These are phyloP conservation scores for Sphaerostilbella broomeana DNA, from an alignment of 2,329 filamentous ascomycete genomes.

Conservation along the genomic window DNA sequence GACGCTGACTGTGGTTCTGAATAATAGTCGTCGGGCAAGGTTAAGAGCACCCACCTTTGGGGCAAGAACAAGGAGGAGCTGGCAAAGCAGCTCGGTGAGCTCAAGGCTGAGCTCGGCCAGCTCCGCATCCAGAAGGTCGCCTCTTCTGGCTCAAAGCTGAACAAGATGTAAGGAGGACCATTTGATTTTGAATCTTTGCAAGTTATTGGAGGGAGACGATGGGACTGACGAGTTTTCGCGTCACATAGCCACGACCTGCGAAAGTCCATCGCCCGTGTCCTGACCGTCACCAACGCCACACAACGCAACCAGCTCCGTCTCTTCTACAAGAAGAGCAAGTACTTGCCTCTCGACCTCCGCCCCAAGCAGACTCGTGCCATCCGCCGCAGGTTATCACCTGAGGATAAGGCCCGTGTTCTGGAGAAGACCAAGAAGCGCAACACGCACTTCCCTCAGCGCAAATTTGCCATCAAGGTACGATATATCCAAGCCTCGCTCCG, in stretches of 20 bases:
- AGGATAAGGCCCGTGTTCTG: conserved; percentile 78
- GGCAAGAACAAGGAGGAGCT: conserved; percentile 99
- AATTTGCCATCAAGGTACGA: conserved; percentile 94
- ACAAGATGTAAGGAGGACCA: conserved; percentile 73
- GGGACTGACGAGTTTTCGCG: conserved; percentile 20
- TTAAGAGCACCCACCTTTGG: conserved; percentile 97
- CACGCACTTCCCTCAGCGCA: conserved; percentile 96
- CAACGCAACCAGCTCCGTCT: conserved; percentile 95
- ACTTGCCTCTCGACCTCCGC: conserved; percentile 95
- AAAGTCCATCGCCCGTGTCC: conserved; percentile 98
- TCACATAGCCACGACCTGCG: conserved; percentile 83
- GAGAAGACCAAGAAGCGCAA: conserved; percentile 96
- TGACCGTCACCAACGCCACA: conserved; percentile 99
- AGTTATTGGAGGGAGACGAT: conserved; percentile 8
- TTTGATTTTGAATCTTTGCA: not conserved
- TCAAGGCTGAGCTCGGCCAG: conserved; percentile 94
- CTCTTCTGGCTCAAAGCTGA: conserved; percentile 91
- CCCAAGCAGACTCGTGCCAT: conserved; percentile 97
- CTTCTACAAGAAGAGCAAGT: conserved; percentile 99
- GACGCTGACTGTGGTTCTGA: conserved; percentile 12
- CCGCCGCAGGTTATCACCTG: conserved; percentile 85
- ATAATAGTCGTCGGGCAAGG: conserved; percentile 50
- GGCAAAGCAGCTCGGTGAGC: conserved; percentile 86
- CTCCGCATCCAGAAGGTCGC: conserved; percentile 98
- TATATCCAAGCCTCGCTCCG: not conserved